Evolutionary conservation across 2,329 filamentous ascomycete species (phyloP), one percentile per base, ranked within the genome.

Genomic region (Beauveria sp.): DNA sequence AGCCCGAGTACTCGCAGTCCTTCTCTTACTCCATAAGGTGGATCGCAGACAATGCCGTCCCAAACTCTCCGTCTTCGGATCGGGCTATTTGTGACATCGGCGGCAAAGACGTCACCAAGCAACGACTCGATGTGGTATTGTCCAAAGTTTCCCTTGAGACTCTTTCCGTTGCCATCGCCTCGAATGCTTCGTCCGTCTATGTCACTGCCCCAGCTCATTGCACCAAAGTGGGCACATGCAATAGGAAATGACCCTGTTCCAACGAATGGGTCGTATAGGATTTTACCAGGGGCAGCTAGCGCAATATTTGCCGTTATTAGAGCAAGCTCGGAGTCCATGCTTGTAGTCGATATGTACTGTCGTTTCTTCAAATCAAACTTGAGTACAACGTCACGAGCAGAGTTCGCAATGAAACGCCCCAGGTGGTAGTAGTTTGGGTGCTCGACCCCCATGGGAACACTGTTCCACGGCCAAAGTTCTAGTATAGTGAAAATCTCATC

Each of bases 231-330:
- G 2, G 92, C 89, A 67, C 90, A 93, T 0, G 94, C 91, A 26
- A 99, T 79, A 1, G 91, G 89, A 70, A 99, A 97, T 59, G 91
- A 93, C 5, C 93, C 94, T 0, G 94, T 97, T 5, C 94, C 94
- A 62, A 94, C 92, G 70, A 99, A 99, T 0, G 94, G 94, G 67
- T 99, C 94, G 69, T 93, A 97, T 68, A 96, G 90, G 2, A 97
- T 71, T 70, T 90, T 96, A 0, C 91, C 93, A 0, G 92, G 89
- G 0, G 79, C 87, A 0, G 92, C 92, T 16, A 90, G 84, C 0
- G 91, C 90, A 66, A 99, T 86, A 70, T 97, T 99, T 2, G 93
- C 94, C 0, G 92, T 97, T 24, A 99, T 79, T 1, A 99, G 81
- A 14, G 92, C 90, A 48, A 99, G 80, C 72, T 97, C 94, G 0